Evolutionary conservation across 768 basidiomycete species (phyloP), one percentile per base, ranked within the genome.

Genomic region (Tulasnella sp.): DNA sequence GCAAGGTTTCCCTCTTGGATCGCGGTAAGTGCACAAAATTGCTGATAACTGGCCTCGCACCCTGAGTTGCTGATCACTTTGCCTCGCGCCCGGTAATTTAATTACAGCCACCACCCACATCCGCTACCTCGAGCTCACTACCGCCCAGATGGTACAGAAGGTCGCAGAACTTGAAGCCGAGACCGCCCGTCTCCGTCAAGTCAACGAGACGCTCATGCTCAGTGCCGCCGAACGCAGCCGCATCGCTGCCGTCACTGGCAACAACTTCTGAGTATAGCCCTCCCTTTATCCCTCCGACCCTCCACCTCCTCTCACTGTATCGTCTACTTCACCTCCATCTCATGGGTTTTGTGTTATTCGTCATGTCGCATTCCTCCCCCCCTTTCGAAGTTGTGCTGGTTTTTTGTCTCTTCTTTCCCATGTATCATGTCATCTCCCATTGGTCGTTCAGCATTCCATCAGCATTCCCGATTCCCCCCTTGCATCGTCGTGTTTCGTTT

Each of bases 151-250:
- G 84, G 88, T 92, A 84, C 88, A 95, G 82, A 91, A 93, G 86
- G 88, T 90, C 84, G 92, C 93, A 81, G 94, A 95, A 85, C 88
- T 90, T 79, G 94, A 95, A 87, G 92, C 93, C 80, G 88, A 91
- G 85, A 81, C 78, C 38, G 71, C 39, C 58, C 90, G 93, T 83
- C 92, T 94, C 83, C 90, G 93, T 85, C 87, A 88, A 84, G 91
- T 96, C 82, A 95, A 95, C 86, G 94, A 96, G 89, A 92, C 92
- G 62, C 89, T 96, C 85, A 95, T 94, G 93, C 90, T 95, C 84
- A 90, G 91, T 85, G 92, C 92, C 80, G 92, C 93, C 68, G 91
- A 92, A 85, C 93, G 80, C 79, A 62, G 76, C 76, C 76, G 76
- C 56, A 77, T 77, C 62, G 46, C 48, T 44, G 73, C 73, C 24